Base-by-base conservation (phyloP, 306 rosid species). In the Pyrus bretschneideri region DNA sequence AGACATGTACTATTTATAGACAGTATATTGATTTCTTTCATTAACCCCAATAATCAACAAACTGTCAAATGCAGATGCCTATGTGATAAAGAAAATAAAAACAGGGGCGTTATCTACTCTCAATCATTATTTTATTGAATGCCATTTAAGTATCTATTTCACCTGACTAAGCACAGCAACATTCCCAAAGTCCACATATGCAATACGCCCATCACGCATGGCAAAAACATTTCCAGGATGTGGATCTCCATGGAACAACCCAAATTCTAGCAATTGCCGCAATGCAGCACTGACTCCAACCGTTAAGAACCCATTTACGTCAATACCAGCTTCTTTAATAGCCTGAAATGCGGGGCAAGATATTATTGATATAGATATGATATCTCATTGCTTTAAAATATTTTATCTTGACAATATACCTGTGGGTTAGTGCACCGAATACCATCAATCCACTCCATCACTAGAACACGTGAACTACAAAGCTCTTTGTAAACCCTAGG, bases 381-480 rank as follows among this genome's bases (percentile, higher is more conserved):
- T 69, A 63, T 25, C 78, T 29, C 68, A 45, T 63, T 65, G 23
- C 44, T 65, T 69, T 61, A 42, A 67, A 71, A 64, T 17, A 79
- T 58, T 69, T 59, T 31, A 67, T 78, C 60, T 69, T 67, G 77
- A 69, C 75, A 78, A 81, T 45, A 69, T 86, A 96, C 99, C 99
- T 87, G 87, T 61, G 98, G 98, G 55, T 96, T 83, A 72, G 99
- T 96, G 86, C 99, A 89, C 83, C 99, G 88, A 66, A 96, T 88
- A 61, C 99, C 99, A 86, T 96, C 99, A 78, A 96, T 96, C 99
- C 98, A 96, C 84, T 96, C 99, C 99, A 96, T 96, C 46, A 96
- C 99, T 71, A 96, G 81, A 80, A 96, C 99, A 52, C 93, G 97
- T 49, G 88, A 52, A 76, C 99, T 97, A 69, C 80, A 96, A 83